Conservation (phyloP, 805 yeast species). For the Isabelozyma rhagii region DNA sequence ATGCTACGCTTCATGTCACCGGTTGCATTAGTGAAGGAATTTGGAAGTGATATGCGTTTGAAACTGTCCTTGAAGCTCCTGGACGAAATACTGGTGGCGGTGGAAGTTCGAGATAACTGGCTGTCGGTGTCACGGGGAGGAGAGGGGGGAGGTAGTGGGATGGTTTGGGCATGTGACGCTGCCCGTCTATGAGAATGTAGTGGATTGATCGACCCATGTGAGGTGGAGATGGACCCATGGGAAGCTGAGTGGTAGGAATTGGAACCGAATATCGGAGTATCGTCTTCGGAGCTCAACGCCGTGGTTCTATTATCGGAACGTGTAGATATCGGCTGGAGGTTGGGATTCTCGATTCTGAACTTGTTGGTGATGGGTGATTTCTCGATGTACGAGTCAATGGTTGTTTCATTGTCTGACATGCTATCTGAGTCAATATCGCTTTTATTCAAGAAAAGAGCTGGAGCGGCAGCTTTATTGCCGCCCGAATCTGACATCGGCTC, state of each 20-base stretch:
- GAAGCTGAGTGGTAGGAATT: not conserved
- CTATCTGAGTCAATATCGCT: not conserved
- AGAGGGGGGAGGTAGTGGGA: not conserved
- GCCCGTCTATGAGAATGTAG: not conserved
- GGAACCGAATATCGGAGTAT: not conserved
- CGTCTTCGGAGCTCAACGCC: not conserved
- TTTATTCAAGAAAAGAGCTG: not conserved
- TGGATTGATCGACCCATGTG: not conserved
- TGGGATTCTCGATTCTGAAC: constrained; percentile 23
- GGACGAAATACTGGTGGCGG: not conserved
- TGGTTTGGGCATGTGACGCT: not conserved
- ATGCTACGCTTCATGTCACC: not conserved
- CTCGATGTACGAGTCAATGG: constrained; percentile 15
- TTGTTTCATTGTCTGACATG: not conserved
- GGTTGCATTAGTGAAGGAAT: not conserved
- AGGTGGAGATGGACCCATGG: too few relatives aligned
- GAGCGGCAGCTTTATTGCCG: not conserved
- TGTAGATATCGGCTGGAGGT: constrained; percentile 15
- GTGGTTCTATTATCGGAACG: not conserved
- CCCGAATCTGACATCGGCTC: not conserved
- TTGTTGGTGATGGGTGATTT: constrained; percentile 19
- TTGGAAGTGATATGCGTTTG: not conserved
- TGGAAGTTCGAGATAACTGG: not conserved
- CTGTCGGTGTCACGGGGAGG: not conserved
- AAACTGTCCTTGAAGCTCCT: not conserved